Evolutionary conservation across 805 yeast genomes (phyloP).

Genomic region (Kurtzmaniella fragi): DNA sequence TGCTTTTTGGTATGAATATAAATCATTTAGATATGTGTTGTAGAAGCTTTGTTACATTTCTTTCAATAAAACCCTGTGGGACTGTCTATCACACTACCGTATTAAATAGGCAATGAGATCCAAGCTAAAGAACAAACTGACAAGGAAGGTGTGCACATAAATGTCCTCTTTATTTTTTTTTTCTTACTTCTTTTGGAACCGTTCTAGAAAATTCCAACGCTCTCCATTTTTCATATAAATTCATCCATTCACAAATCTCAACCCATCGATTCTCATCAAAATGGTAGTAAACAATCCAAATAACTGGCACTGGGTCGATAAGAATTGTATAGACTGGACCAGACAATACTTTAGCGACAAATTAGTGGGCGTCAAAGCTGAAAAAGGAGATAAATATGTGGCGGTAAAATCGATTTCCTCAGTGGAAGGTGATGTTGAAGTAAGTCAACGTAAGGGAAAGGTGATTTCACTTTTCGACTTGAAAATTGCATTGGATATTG

Average conservation of each 20-base stretch:
- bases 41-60: too few species aligned
- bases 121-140: too few species aligned
- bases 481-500: constrained; percentile 55
- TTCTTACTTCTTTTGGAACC: too few species aligned
- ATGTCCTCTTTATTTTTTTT: too few species aligned
- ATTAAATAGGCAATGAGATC: too few species aligned
- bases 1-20: too few species aligned
- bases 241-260: too few species aligned
- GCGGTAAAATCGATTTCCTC: constrained; percentile 44
- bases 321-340: constrained; percentile 93
- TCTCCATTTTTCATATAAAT: too few species aligned
- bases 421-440: constrained; percentile 95
- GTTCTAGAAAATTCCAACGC: too few species aligned
- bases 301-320: constrained; percentile 99
- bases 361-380: constrained; percentile 45
- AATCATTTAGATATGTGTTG: background rate
- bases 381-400: constrained; percentile 26
- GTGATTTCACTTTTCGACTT: constrained; percentile 89
- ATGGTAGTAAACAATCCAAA: constrained; percentile 98
- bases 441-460: constrained; percentile 94
- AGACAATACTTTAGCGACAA: constrained; percentile 64
- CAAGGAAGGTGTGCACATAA: too few species aligned
- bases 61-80: too few species aligned
- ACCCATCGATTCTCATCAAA: background rate
- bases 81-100: too few species aligned